These are phyloP conservation scores for Daldinia concentrica DNA, from an alignment of 495 filamentous ascomycete genomes.

Conservation along the genomic window DNA sequence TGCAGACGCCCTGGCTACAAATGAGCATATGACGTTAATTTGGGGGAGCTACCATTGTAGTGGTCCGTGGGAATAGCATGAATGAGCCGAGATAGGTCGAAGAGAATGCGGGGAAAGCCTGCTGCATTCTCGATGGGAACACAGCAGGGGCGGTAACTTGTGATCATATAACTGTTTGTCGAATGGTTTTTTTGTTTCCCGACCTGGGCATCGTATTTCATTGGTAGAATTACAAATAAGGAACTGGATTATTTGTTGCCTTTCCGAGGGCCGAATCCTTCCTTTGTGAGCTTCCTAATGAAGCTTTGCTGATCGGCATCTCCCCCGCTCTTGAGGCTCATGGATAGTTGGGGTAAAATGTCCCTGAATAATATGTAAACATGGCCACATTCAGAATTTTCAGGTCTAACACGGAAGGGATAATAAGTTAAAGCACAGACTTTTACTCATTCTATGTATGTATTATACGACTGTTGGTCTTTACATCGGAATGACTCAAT, in stretches of 20 bases:
- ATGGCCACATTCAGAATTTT: slow-evolving; percentile 1
- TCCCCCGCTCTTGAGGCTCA: slow-evolving; percentile 41
- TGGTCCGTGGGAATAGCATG: slow-evolving; percentile 19
- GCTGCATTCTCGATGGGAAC: slow-evolving; percentile 28
- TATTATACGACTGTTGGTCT: neutral
- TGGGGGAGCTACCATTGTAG: slow-evolving; percentile 19
- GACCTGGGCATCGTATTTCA: slow-evolving; percentile 1
- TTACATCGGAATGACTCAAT: neutral
- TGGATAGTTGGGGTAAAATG: slow-evolving; percentile 21
- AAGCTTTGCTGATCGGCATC: slow-evolving; percentile 22
- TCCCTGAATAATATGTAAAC: slow-evolving; percentile 18
- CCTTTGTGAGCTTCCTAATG: slow-evolving; percentile 37
- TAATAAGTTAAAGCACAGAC: neutral
- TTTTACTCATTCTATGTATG: no score
- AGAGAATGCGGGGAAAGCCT: slow-evolving; percentile 41
- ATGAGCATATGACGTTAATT: slow-evolving; percentile 42
- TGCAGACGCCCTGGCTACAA: slow-evolving; percentile 25
- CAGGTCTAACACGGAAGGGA: neutral
- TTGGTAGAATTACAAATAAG: slow-evolving; percentile 23
- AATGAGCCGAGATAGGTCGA: slow-evolving; percentile 37
- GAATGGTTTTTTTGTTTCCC: slow-evolving; percentile 12
- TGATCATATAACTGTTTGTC: slow-evolving; percentile 19
- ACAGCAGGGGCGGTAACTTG: slow-evolving; percentile 24
- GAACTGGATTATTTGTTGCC: neutral
- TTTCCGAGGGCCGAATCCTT: slow-evolving; percentile 22